Base-by-base conservation (phyloP, 2,329 filamentous ascomycete species). In the Albifimbria verrucaria region DNA sequence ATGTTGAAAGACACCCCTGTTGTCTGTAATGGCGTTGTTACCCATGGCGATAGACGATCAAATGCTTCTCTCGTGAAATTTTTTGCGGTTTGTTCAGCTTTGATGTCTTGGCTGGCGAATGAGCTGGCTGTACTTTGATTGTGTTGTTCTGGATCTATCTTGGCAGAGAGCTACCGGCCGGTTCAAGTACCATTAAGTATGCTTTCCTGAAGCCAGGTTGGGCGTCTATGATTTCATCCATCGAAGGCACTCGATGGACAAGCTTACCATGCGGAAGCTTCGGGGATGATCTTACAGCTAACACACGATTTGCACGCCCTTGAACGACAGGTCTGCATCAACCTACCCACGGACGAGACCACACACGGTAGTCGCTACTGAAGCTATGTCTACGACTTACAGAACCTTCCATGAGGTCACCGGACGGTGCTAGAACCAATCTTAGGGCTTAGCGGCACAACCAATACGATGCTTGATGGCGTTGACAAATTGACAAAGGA, bases 21-120 rank as follows among this genome's bases (percentile, higher is more conserved):
- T 81, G 59, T 71, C 62, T 43, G 68, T 58, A 28, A 81, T 61
- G 9, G 78, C 79, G 36, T 77, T 57, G 58, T 81, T 81, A 42
- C 69, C 66, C 57, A 57, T 58, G 46, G 20, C 22, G 42, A n/a
- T 10, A 10, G 42, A 21, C 22, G 18, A 5, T 44, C 42, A 6
- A 10, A 44, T 36, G 28, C 28, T 36, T 36, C 10, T n/a, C n/a
- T n/a, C n/a, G n/a, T n/a, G n/a, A n/a, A n/a, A n/a, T n/a, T n/a
- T n/a, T n/a, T n/a, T n/a, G n/a, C n/a, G n/a, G 12, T 39, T n/a
- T 7, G 12, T 6, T 39, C 18, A 15, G 18, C 18, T 12, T 39
- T 12, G 18, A 12, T 7, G 32, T 39, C 5, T 39, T 39, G 12
- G 12, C 5, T 39, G 32, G 11, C 12, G 5, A 12, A 15, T 4